Conservation (phyloP, 257 asterid genomes). For the Scutellaria minor region DNA sequence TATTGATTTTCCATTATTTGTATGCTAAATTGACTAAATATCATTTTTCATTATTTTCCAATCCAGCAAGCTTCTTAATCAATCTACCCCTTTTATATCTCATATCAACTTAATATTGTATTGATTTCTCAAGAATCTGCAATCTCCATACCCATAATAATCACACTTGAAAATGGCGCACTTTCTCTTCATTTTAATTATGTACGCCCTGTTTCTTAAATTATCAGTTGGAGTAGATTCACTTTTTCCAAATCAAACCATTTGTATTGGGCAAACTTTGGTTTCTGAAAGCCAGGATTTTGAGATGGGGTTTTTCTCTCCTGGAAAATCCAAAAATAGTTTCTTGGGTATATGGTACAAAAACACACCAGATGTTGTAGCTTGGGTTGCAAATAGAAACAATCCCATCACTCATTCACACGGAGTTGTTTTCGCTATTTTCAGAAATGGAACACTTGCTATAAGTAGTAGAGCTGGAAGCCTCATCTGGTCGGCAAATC, state of each 20-base stretch:
- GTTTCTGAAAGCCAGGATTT: not conserved
- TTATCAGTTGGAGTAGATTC: slow-evolving; percentile 9
- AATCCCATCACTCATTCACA: slow-evolving; percentile 20
- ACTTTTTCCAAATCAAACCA: slow-evolving; percentile 32
- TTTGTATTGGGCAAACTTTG: slow-evolving; percentile 12
- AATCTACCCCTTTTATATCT: too few species aligned
- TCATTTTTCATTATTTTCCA: too few species aligned
- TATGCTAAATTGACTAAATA: too few species aligned
- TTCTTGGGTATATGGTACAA: slow-evolving; percentile 46
- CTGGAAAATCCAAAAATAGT: not conserved
- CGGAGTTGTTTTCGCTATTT: not conserved
- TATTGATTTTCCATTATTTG: too few species aligned
- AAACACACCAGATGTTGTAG: slow-evolving; percentile 34
- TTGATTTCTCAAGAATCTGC: too few species aligned
- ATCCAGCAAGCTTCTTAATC: too few species aligned
- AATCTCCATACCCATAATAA: too few species aligned
- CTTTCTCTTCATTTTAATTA: not conserved
- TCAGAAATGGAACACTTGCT: slow-evolving; percentile 12
- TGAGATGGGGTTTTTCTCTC: not conserved
- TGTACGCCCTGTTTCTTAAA: slow-evolving; percentile 25
- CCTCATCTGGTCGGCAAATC: slow-evolving; percentile 34
- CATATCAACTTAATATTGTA: too few species aligned
- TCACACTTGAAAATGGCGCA: slow-evolving; percentile 3
- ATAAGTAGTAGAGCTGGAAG: not conserved
- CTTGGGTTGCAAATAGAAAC: slow-evolving; percentile 45